Evolutionary conservation across 2,329 filamentous ascomycete genomes (phyloP).

Genomic region (Dactylonectria estremocensis): DNA sequence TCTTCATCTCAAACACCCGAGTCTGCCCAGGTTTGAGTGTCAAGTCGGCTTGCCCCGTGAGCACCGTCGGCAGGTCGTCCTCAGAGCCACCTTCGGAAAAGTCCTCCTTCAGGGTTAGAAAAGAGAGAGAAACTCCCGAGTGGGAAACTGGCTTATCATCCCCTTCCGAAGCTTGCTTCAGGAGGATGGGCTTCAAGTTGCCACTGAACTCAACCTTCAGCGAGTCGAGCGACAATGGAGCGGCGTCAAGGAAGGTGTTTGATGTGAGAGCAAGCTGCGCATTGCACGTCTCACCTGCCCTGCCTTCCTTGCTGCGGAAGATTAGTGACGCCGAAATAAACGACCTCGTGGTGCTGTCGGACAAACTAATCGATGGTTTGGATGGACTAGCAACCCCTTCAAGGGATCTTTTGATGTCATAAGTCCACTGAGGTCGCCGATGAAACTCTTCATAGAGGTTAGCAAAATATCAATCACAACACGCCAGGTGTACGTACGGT

Average conservation of each 20-base stretch:
- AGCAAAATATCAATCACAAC: conserved; percentile 14
- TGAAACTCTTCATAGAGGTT: conserved; percentile 63
- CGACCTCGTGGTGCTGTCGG: conserved; percentile 66
- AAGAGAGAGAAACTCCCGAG: conserved; percentile 39
- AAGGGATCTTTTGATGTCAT: conserved; percentile 72
- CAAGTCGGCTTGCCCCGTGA: conserved; percentile 74
- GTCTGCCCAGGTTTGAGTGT: conserved; percentile 77
- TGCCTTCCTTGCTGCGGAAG: conserved; percentile 72
- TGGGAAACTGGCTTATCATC: conserved; percentile 14
- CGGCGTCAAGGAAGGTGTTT: conserved; percentile 66
- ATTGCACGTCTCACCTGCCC: conserved; percentile 71
- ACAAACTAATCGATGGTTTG: conserved; percentile 66
- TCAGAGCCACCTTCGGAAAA: conserved; percentile 43
- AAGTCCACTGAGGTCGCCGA: conserved; percentile 70
- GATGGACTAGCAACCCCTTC: conserved; percentile 62
- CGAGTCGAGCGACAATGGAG: conserved; percentile 66
- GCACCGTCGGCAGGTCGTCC: conserved; percentile 53
- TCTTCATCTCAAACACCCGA: conserved; percentile 79
- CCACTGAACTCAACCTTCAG: conserved; percentile 71
- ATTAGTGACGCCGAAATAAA: conserved; percentile 70
- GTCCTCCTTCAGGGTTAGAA: conserved; percentile 52
- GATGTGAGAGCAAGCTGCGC: conserved; percentile 74
- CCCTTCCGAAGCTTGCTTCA: conserved; percentile 59
- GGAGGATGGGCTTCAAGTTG: conserved; percentile 68
- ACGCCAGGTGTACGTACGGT: conserved; percentile 59